phyloP scores from a whole-genome alignment of 1,284 basidiomycete genomes.

The Cutaneotrichosporon cutaneum region DNA sequence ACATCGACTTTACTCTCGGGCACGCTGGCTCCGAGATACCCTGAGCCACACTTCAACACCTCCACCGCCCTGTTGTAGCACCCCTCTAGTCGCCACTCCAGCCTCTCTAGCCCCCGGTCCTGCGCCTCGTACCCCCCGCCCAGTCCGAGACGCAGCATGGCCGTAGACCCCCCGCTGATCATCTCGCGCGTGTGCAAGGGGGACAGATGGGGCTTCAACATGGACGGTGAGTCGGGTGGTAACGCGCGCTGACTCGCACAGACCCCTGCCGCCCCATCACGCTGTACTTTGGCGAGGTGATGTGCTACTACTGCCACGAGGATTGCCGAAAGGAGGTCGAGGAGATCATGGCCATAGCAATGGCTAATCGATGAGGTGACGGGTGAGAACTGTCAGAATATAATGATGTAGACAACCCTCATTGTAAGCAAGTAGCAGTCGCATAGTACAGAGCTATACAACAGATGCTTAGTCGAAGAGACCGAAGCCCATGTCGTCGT shows the following conservation, averaged over 20 bases:
- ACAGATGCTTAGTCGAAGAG: constrained; percentile 71
- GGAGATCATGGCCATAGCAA: background rate
- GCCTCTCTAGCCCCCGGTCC: no score
- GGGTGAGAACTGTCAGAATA: background rate
- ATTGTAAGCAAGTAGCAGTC: background rate
- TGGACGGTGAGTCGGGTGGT: background rate
- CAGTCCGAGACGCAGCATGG: background rate
- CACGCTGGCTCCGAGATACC: no score
- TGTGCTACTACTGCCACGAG: constrained; percentile 1
- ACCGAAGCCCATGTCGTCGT: constrained; percentile 65
- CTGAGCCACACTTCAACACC: no score
- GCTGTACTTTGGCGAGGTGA: background rate
- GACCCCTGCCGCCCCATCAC: background rate
- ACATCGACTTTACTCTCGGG: no score
- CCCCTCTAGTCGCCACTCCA: no score
- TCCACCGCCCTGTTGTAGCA: no score
- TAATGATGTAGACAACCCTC: background rate
- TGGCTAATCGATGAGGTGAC: background rate
- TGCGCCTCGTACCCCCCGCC: no score
- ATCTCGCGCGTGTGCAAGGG: background rate
- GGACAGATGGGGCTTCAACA: no score
- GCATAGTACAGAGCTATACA: constrained; percentile 21
- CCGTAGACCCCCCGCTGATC: background rate
- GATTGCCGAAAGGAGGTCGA: background rate
- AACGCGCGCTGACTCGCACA: background rate